Evolutionary conservation across 495 filamentous ascomycete genomes (phyloP).

Genomic region (Talaromyces trachyspermus): DNA sequence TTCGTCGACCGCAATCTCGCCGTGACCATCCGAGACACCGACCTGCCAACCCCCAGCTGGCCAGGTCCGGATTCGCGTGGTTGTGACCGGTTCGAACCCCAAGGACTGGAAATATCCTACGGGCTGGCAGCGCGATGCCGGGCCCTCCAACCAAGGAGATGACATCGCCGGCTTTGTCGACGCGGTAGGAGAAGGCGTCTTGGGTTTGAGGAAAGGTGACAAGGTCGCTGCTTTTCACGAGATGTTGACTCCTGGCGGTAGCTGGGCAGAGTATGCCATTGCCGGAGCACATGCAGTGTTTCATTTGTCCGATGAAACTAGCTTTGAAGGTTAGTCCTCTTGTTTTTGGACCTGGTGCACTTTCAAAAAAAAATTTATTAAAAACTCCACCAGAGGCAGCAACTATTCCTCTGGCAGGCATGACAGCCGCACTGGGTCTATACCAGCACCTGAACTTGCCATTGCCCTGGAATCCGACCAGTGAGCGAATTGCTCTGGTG

Average conservation of each 20-base stretch:
- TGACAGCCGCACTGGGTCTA: slow-evolving; percentile 63
- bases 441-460: slow-evolving; percentile 54
- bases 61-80: too few relatives aligned
- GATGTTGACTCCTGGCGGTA: slow-evolving; percentile 46
- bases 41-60: too few relatives aligned
- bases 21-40: too few relatives aligned
- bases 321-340: slow-evolving; percentile 52
- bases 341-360: not conserved
- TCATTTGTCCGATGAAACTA: slow-evolving; percentile 54
- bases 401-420: slow-evolving; percentile 63
- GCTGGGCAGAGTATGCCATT: slow-evolving; percentile 68
- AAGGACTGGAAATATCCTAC: slow-evolving; percentile 66
- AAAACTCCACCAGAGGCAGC: slow-evolving; percentile 45
- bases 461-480: slow-evolving; percentile 51
- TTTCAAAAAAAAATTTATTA: not conserved
- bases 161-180: slow-evolving; percentile 62
- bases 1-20: too few relatives aligned
- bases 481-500: slow-evolving; percentile 42
- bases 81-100: slow-evolving; percentile 64
- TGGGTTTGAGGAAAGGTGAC: slow-evolving; percentile 59
- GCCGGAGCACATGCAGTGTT: slow-evolving; percentile 60
- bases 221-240: slow-evolving; percentile 66
- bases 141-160: slow-evolving; percentile 49
- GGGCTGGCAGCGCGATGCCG: slow-evolving; percentile 11
- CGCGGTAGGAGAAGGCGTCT: slow-evolving; percentile 48